A percentile compares a stretch with the other conserved stretches of the same genome.
Conservation (phyloP, 768 basidiomycete genomes). For the Lactarius indigo region DNA sequence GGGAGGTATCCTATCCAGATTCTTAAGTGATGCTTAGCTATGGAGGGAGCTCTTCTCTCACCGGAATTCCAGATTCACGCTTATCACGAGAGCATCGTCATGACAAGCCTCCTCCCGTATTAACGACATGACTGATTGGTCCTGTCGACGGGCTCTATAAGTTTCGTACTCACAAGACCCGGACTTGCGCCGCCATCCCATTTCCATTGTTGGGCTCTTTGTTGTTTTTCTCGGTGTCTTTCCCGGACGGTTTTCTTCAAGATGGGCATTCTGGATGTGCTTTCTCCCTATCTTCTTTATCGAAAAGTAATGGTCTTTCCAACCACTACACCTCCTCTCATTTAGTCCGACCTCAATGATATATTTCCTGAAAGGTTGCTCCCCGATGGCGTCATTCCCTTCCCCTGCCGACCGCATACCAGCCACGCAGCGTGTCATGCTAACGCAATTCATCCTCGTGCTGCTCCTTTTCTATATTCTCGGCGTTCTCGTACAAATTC, state of each 20-base stretch:
- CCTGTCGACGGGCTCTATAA: not conserved
- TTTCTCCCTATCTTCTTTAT: constrained; percentile 3
- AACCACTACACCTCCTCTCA: not conserved
- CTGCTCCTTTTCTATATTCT: constrained; percentile 47
- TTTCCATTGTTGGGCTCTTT: not conserved
- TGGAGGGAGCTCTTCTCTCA: not conserved
- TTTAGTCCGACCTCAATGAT: constrained; percentile 1
- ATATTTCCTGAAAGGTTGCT: constrained; percentile 13
- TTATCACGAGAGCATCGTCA: not conserved
- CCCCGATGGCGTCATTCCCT: constrained; percentile 16
- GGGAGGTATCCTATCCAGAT: not conserved
- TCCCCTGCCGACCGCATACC: constrained; percentile 8
- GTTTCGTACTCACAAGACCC: not conserved
- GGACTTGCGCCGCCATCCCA: not conserved
- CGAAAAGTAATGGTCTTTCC: not conserved
- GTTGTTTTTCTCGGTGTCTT: not conserved
- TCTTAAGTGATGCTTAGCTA: not conserved
- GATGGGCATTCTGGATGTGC: constrained; percentile 16
- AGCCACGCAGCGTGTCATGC: constrained; percentile 21
- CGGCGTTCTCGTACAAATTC: constrained; percentile 50
- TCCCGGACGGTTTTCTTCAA: not conserved
- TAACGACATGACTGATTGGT: not conserved
- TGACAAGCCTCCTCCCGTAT: not conserved
- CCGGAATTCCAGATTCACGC: not conserved
- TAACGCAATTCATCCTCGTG: constrained; percentile 40